Base-by-base conservation (phyloP, 352 stramenopile species). In the Globisporangium perplexum region DNA sequence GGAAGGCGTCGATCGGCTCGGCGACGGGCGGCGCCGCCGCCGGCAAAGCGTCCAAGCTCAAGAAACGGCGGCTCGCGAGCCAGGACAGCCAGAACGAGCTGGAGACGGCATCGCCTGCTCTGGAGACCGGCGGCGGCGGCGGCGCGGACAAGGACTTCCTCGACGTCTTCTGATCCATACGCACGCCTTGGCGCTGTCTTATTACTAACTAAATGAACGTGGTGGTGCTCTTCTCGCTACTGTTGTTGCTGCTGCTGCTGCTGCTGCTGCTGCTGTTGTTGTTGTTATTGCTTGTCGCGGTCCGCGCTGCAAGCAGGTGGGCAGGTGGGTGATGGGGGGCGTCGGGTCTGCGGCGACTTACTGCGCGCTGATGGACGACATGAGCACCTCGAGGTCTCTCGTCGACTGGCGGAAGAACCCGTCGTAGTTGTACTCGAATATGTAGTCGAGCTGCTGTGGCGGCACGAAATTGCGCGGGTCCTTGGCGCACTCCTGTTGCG, bases 371-470 rank as follows among this genome's bases (percentile, higher is more conserved):
- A 91, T 86, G 2, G 77, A 87, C 22, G 63, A 49, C 43, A 87
- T 57, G 35, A 91, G 64, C 47, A 74, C 59, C 53, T 88, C 73
- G 42, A 91, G 76, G 59, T 91, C 81, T 39, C 69, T 75, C 23
- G 78, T 91, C 20, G 79, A 84, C 69, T 89, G 78, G 35, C 78
- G 76, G 65, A 91, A 91, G 42, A 91, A 91, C 23, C 81, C 81
- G 55, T 89, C 76, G 63, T 91, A 91, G 67, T 91, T 91, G 60
- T 86, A 91, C 78, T 91, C 83, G 83, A 94, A 94, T 71, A 94
- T 94, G 68, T 94, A 94, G 60, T 91, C 83, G 47, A 94, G 66
- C 57, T 91, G 81, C 59, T 91, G 78, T 15, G 71, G 66, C 39
- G 81, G 78, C 31, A 91, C 81, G 26, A 71, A 73, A 47, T 86